Evolutionary conservation across 2,329 filamentous ascomycete genomes (phyloP).

Genomic region (Penicillium sp.): DNA sequence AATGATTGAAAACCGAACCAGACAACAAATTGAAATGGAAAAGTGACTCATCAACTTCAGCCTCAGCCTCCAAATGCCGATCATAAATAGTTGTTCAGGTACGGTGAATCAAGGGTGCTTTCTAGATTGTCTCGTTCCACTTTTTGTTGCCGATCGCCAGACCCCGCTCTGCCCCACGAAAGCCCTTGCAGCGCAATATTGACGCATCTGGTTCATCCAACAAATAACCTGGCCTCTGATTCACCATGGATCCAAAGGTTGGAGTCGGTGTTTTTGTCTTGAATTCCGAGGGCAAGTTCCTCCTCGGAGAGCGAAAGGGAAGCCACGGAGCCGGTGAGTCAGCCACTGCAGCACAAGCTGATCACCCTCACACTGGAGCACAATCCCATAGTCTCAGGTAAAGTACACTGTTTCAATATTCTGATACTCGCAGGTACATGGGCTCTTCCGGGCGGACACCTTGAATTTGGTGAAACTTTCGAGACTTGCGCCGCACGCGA

Average conservation of each 20-base stretch:
- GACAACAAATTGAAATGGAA: no score
- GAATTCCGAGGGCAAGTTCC: conserved; percentile 41
- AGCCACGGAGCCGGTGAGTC: conserved; percentile 48
- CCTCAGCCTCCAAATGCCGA: no score
- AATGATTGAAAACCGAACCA: no score
- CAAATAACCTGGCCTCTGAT: neutral
- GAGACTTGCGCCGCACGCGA: conserved; percentile 65
- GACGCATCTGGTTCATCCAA: neutral
- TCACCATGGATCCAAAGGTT: conserved; percentile 33
- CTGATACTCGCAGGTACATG: conserved; percentile 50
- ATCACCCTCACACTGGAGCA: neutral
- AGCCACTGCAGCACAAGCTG: neutral
- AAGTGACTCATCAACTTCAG: no score
- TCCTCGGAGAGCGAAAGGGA: conserved; percentile 49
- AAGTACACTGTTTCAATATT: neutral
- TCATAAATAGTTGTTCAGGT: no score
- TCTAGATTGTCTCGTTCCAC: neutral
- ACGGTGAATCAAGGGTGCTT: no score
- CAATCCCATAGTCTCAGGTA: neutral
- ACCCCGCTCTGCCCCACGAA: conserved; percentile 5
- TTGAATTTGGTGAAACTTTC: conserved; percentile 66
- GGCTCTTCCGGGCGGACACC: conserved; percentile 71
- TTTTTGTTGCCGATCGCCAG: neutral
- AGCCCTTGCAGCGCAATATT: conserved; percentile 4
- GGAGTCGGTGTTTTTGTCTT: conserved; percentile 52